Conservation (phyloP, 2,329 filamentous ascomycete species). For the Colletotrichum sp. region DNA sequence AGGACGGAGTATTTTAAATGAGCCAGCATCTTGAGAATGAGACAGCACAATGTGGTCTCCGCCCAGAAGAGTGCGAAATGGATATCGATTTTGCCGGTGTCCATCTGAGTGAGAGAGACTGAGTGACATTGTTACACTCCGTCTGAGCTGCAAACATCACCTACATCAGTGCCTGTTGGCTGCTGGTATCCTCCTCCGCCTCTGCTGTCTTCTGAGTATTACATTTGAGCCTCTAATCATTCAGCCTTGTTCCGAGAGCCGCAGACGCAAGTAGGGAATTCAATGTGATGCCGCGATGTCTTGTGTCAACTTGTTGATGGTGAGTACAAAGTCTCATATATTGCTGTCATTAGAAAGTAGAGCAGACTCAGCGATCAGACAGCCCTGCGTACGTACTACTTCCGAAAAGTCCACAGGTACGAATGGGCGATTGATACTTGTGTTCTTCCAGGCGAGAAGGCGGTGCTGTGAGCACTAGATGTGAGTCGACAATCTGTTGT, state of each 20-base stretch:
- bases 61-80: not conserved
- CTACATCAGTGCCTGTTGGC: rapidly evolving
- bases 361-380: no score
- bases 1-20: not conserved
- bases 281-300: no score
- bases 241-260: no score
- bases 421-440: not conserved
- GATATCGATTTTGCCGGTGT: not conserved
- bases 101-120: not conserved
- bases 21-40: not conserved
- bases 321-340: no score
- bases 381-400: no score
- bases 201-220: not conserved
- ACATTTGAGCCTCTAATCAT: rapidly evolving
- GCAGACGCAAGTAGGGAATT: no score
- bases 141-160: not conserved
- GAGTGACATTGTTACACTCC: not conserved
- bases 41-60: not conserved
- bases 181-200: not conserved
- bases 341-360: no score
- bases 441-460: not conserved
- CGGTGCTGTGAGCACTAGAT: not conserved
- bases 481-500: not conserved
- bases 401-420: no score
- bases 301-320: no score